These are phyloP conservation scores for Malassezia obtusa DNA, from an alignment of 1,284 basidiomycete species.

Conservation along the genomic window DNA sequence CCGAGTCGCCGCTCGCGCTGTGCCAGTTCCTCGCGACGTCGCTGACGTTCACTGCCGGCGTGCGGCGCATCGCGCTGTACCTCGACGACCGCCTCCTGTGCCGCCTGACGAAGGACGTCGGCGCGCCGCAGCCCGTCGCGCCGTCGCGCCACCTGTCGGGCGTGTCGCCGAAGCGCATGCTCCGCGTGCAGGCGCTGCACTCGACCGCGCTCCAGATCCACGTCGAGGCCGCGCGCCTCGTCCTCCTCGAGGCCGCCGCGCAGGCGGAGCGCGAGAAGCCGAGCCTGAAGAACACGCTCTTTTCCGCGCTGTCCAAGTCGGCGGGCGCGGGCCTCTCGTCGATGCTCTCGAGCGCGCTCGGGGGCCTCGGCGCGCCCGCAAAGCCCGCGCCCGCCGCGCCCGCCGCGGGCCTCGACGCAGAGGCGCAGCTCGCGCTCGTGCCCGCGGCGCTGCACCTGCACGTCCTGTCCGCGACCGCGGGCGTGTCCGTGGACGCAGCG, in stretches of 20 bases:
- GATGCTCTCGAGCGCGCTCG: constrained; percentile 46
- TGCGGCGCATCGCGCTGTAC: constrained; percentile 58
- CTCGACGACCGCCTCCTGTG: constrained; percentile 66
- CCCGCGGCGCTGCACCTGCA: constrained; percentile 64
- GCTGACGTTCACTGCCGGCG: constrained; percentile 82
- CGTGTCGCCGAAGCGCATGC: constrained; percentile 53
- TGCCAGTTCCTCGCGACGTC: constrained; percentile 82
- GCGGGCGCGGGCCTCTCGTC: constrained; percentile 42
- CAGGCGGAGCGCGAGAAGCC: constrained; percentile 61
- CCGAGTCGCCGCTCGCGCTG: constrained; percentile 68
- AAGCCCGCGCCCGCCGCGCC: background rate
- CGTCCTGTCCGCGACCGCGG: constrained; percentile 71
- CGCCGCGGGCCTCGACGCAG: constrained; percentile 10
- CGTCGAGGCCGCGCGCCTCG: constrained; percentile 71
- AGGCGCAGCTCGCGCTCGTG: constrained; percentile 20
- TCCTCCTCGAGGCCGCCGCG: constrained; percentile 51
- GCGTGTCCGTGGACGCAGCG: constrained; percentile 63
- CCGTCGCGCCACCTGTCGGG: constrained; percentile 55
- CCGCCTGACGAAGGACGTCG: constrained; percentile 62
- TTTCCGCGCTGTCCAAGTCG: constrained; percentile 34
- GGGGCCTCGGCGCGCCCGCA: constrained; percentile 24
- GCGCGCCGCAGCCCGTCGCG: constrained; percentile 55
- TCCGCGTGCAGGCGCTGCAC: constrained; percentile 61
- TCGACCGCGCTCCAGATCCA: constrained; percentile 68
- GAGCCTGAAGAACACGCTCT: constrained; percentile 23